These are phyloP conservation scores for Apiotrichum veenhuisii DNA, from an alignment of 1,284 basidiomycete species.

Conservation along the genomic window DNA sequence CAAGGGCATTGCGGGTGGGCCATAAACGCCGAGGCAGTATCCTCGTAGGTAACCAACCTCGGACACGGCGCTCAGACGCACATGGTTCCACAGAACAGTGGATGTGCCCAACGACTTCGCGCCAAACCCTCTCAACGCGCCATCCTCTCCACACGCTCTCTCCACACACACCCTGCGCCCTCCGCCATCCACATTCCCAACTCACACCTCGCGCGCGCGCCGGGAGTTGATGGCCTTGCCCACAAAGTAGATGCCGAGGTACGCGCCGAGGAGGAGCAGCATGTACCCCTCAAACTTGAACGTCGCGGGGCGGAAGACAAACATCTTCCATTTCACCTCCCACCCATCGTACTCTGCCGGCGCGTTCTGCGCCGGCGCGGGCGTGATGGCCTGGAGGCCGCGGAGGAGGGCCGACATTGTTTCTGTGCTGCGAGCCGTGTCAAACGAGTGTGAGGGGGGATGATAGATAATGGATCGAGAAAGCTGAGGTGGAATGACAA, in stretches of 20 bases:
- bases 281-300: slow-evolving; percentile 65
- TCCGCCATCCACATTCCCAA: slow-evolving; percentile 27
- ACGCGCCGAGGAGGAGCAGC: slow-evolving; percentile 53
- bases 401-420: slow-evolving; percentile 49
- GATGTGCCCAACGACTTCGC: too few relatives aligned
- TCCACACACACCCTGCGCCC: too few relatives aligned
- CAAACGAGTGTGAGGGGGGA: neutral
- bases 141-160: too few relatives aligned
- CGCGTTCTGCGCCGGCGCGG: slow-evolving; percentile 34
- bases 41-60: too few relatives aligned
- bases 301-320: slow-evolving; percentile 76
- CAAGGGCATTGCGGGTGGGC: too few relatives aligned
- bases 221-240: slow-evolving; percentile 37
- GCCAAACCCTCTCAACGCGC: too few relatives aligned
- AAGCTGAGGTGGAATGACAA: neutral
- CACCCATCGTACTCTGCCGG: slow-evolving; percentile 58
- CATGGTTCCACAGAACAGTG: too few relatives aligned
- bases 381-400: slow-evolving; percentile 54
- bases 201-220: slow-evolving; percentile 40
- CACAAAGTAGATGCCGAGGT: slow-evolving; percentile 38
- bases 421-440: too few relatives aligned
- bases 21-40: too few relatives aligned
- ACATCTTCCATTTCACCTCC: slow-evolving; percentile 66
- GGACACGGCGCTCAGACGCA: too few relatives aligned
- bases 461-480: too few relatives aligned